Conservation (phyloP, 1,139 yeast species). For the Hanseniaspora gamundiae region DNA sequence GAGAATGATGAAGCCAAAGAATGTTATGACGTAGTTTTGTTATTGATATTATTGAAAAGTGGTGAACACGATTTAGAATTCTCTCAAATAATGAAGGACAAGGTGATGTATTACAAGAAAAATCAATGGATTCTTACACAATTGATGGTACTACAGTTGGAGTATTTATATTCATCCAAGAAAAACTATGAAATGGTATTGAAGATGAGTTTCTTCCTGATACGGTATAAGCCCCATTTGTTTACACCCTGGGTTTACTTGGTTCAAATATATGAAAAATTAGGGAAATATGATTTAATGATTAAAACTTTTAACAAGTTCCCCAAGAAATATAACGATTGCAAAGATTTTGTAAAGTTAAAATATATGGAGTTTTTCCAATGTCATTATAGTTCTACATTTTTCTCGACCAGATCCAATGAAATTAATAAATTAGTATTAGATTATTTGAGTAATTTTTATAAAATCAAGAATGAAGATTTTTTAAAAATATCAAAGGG, state of each 20-base stretch:
- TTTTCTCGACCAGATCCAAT: background rate
- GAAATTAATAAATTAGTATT: background rate
- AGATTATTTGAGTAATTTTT: background rate
- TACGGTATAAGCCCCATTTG: background rate
- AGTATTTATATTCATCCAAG: constrained; percentile 50
- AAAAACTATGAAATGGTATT: constrained; percentile 56
- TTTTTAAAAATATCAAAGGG: background rate
- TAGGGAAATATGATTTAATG: background rate
- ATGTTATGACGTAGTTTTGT: constrained; percentile 39
- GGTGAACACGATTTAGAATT: constrained; percentile 64
- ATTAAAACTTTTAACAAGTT: constrained; percentile 9
- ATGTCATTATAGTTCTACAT: background rate
- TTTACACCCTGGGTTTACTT: constrained; percentile 24
- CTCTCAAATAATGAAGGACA: constrained; percentile 45
- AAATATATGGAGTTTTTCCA: background rate
- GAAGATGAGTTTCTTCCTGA: background rate
- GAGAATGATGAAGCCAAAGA: constrained; percentile 39
- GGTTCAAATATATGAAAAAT: constrained; percentile 4
- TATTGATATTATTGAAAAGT: constrained; percentile 18
- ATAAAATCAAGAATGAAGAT: constrained; percentile 1
- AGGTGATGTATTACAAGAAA: constrained; percentile 27
- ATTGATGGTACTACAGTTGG: constrained; percentile 49
- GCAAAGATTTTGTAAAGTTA: background rate
- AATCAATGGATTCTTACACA: constrained; percentile 48
- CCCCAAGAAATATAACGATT: constrained; percentile 7